Evolutionary conservation across 331 rosid genomes (phyloP).

Genomic region (Spiraea crenata): DNA sequence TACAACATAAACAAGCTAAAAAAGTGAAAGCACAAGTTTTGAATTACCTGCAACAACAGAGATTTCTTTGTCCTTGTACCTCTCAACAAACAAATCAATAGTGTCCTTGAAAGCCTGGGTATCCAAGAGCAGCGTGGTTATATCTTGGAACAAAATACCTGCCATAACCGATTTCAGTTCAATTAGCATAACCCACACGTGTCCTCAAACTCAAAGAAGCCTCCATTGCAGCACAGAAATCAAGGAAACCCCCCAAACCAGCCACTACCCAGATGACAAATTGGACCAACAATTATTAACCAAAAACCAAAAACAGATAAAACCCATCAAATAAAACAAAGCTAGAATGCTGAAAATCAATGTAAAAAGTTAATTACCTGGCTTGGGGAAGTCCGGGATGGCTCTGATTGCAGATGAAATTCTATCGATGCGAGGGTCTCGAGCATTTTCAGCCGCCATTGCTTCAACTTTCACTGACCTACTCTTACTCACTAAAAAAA

Average conservation of each 20-base stretch:
- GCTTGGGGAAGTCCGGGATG: slow-evolving; percentile 90
- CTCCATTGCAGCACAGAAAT: neutral
- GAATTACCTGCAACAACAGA: slow-evolving; percentile 90
- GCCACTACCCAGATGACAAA: slow-evolving; percentile 15
- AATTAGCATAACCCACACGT: neutral
- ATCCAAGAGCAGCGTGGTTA: slow-evolving; percentile 91
- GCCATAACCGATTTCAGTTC: slow-evolving; percentile 12
- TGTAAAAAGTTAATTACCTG: slow-evolving; percentile 40
- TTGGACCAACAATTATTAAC: neutral
- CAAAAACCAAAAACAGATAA: neutral
- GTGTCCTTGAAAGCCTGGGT: slow-evolving; percentile 85
- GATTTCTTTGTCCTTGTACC: slow-evolving; percentile 73
- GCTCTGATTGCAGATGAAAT: slow-evolving; percentile 80
- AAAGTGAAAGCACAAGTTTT: neutral
- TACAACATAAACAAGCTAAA: neutral
- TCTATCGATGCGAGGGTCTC: slow-evolving; percentile 61
- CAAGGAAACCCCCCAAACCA: neutral
- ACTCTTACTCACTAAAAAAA: slow-evolving; percentile 37
- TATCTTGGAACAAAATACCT: slow-evolving; percentile 96
- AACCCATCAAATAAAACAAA: neutral
- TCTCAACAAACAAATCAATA: slow-evolving; percentile 89
- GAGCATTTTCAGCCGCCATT: slow-evolving; percentile 60
- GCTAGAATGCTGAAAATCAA: neutral
- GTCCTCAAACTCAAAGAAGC: neutral
- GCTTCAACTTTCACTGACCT: slow-evolving; percentile 26